phyloP scores from a whole-genome alignment of 2,329 filamentous ascomycete genomes.

The Penicillium brasilianum region DNA sequence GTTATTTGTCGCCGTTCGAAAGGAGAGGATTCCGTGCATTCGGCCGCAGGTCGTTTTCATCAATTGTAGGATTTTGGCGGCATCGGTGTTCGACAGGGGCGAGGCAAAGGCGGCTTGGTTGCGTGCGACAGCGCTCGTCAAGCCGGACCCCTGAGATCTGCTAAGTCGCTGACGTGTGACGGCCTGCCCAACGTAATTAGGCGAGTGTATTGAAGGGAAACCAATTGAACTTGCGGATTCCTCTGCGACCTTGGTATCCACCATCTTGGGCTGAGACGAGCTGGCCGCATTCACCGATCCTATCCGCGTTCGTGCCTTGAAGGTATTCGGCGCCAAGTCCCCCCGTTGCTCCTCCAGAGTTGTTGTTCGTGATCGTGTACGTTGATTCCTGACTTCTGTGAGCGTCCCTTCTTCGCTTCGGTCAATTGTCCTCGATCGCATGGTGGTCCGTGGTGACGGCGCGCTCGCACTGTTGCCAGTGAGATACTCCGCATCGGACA shows the following conservation, averaged over 20 bases:
- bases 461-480: conserved; percentile 38
- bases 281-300: conserved; percentile 48
- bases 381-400: conserved; percentile 40
- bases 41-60: conserved; percentile 59
- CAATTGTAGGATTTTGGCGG: conserved; percentile 54
- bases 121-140: conserved; percentile 33
- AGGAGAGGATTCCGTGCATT: conserved; percentile 60
- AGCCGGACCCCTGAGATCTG: conserved; percentile 38
- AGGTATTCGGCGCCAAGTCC: conserved; percentile 41
- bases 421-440: conserved; percentile 42
- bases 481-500: conserved; percentile 44
- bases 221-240: conserved; percentile 52
- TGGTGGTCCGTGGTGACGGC: conserved; percentile 44
- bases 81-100: conserved; percentile 50
- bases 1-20: conserved; percentile 48
- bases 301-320: conserved; percentile 44
- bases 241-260: conserved; percentile 46
- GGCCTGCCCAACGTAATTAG: conserved; percentile 41
- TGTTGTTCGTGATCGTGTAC: conserved; percentile 48
- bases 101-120: conserved; percentile 40
- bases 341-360: conserved; percentile 49
- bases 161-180: conserved; percentile 42
- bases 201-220: conserved; percentile 54
- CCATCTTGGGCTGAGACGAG: conserved; percentile 39
- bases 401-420: conserved; percentile 42